phyloP scores from a whole-genome alignment of 306 rosid genomes.

The Medicago arabica region DNA sequence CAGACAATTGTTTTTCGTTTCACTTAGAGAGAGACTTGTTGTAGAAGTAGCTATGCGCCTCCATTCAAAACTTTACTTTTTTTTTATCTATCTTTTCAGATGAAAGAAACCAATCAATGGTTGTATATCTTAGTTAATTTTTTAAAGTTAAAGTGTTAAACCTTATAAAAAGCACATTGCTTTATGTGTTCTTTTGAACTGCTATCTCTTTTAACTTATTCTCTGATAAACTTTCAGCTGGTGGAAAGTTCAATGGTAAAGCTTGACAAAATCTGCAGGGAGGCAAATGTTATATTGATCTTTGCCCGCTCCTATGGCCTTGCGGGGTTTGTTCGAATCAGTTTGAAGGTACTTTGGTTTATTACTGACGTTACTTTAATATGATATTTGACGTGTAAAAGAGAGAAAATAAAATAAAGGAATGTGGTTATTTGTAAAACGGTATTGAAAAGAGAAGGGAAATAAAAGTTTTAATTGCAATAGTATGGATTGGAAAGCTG shows the following conservation, averaged over 20 bases:
- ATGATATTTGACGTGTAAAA: conserved; percentile 20
- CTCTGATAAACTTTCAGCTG: conserved; percentile 60
- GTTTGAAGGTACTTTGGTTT: conserved; percentile 72
- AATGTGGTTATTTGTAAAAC: conserved; percentile 22
- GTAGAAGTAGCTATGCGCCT: conserved; percentile 16
- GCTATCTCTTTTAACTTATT: conserved; percentile 40
- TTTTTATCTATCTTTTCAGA: conserved; percentile 1
- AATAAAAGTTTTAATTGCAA: conserved; percentile 34
- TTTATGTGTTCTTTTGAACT: conserved; percentile 18
- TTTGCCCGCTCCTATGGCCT: conserved; percentile 98
- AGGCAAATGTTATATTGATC: conserved; percentile 76
- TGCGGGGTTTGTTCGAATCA: conserved; percentile 88
- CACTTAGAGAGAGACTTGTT: background rate
- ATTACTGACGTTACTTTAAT: conserved; percentile 16
- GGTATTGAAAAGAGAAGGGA: conserved; percentile 34
- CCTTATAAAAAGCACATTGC: background rate
- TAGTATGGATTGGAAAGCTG: conserved; percentile 29
- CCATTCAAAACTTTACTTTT: conserved; percentile 8
- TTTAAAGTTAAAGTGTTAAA: background rate
- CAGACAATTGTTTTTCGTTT: background rate
- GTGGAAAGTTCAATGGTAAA: conserved; percentile 84
- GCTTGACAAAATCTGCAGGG: conserved; percentile 90
- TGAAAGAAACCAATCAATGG: conserved; percentile 22
- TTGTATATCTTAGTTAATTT: conserved; percentile 7
- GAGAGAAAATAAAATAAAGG: conserved; percentile 13